Evolutionary conservation across 352 stramenopile genomes (phyloP).

Genomic region (Globisporangium sylvaticum): DNA sequence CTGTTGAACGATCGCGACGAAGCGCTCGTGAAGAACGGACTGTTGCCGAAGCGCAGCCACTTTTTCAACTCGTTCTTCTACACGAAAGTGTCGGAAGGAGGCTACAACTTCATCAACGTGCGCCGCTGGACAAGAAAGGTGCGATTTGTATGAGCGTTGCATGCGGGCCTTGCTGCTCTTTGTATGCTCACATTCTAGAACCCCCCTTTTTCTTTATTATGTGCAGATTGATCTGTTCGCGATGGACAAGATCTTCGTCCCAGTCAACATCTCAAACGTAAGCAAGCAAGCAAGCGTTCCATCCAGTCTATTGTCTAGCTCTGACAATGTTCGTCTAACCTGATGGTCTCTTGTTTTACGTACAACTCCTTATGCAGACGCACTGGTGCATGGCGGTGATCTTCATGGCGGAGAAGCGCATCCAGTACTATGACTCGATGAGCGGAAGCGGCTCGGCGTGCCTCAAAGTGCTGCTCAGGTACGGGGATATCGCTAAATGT

Average conservation of each 20-base stretch:
- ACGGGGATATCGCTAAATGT: background rate
- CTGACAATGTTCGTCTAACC: background rate
- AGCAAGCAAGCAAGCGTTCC: slow-evolving; percentile 21
- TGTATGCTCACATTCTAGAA: background rate
- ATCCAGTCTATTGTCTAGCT: background rate
- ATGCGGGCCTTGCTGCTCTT: background rate
- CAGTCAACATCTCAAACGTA: slow-evolving; percentile 86
- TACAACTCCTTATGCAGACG: slow-evolving; percentile 59
- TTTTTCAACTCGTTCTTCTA: slow-evolving; percentile 91
- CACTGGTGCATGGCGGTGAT: slow-evolving; percentile 87
- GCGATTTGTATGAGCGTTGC: background rate
- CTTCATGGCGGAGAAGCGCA: slow-evolving; percentile 85
- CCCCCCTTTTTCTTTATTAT: background rate
- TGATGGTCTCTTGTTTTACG: too few relatives aligned
- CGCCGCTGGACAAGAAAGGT: slow-evolving; percentile 84
- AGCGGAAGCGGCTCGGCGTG: slow-evolving; percentile 59
- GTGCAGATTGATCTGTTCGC: slow-evolving; percentile 81
- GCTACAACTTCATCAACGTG: slow-evolving; percentile 85
- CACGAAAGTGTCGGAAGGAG: slow-evolving; percentile 72
- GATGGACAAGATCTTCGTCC: slow-evolving; percentile 89
- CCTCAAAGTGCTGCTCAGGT: slow-evolving; percentile 67
- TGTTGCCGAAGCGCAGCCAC: slow-evolving; percentile 53
- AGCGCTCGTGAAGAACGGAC: slow-evolving; percentile 41
- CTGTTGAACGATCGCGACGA: slow-evolving; percentile 71
- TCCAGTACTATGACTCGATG: slow-evolving; percentile 89